Evolutionary conservation across 768 basidiomycete genomes (phyloP), one percentile per base, ranked within the genome.

Genomic region (Calocybe indica): DNA sequence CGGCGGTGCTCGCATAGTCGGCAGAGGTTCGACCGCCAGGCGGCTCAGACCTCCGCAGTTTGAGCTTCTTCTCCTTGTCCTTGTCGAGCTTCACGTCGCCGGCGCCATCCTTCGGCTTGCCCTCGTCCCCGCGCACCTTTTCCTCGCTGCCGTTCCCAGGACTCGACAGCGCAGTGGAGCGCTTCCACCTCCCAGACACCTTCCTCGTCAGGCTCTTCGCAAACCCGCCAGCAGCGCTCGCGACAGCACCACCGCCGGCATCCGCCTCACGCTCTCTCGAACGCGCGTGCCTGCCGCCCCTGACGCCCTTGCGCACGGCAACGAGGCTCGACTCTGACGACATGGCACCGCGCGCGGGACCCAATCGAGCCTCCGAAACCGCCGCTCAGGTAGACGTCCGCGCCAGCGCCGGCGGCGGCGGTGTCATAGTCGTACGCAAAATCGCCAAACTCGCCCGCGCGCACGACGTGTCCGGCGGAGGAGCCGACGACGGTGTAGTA

Each of bases 401-500:
- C 40, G 31, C 40, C n/a, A 41, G 40, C 40, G 40, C 39, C 39
- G 36, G 11, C 36, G 36, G 14, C 36, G 36, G 36, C 11, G 36
- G 14, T 4, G 36, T 14, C 11, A 37, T 14, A 37, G 11, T 14
- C 36, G 11, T 22, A 22, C 22, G 1, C 2, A 22, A 22, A 22
- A 22, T 22, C 22, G 22, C 22, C 22, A 22, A 22, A 22, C 22
- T 22, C 22, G 22, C 22, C 22, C 22, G 22, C 22, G 22, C 22
- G 22, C 2, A 22, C 65, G 5, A 74, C 62, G 6, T 68, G 69
- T 1, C 69, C 78, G 1, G 74, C 66, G 0, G 67, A 58, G 5
- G 69, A 65, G 1, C 80, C 80, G 48, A 80, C 71, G 11, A 82
- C 72, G 3, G 80, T 78, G 53, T 80, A 80, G 44, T 80, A 78